Evolutionary conservation across 2,329 filamentous ascomycete genomes (phyloP), one percentile per base, ranked within the genome.

Genomic region (Coniella vitis): DNA sequence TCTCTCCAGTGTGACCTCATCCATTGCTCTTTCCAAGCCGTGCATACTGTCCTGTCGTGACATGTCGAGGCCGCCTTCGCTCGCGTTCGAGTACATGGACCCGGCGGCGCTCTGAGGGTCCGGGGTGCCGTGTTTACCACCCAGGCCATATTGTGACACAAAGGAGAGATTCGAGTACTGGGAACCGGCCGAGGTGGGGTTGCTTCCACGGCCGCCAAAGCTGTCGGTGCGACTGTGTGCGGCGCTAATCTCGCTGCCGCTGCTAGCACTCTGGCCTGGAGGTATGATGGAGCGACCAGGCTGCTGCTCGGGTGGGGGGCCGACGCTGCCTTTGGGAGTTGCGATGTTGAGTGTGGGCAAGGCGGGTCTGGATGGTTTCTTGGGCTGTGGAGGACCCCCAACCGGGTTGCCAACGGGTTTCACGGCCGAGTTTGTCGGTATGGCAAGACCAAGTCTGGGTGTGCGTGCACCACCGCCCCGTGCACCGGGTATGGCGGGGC

Each of bases 91-190:
- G 64, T 90, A 89, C 54, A 90, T 76, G 4, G 87, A 91, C 39
- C 86, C 87, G 46, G 91, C 91, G 1, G 90, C 90, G 8, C 90
- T 95, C 34, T 88, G 84, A 0, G 91, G 90, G 61, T 96, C 90
- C 2, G 86, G 84, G 1, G 84, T 88, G 50, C 84, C 78, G 57
- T 83, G 74, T 65, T 82, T 75, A 56, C 76, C 78, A 35, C 83
- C 81, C 57, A 90, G 86, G 34, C 79, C 80, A 63, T 80, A 84
- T 53, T 83, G 79, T 42, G 78, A 83, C 35, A 87, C 86, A 64
- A 95, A 91, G 4, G 87, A 91, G 31, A 93, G 71, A 7, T 84
- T 81, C 2, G 88, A 93, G 62, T 87, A 93, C 56, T 89, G 87
- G 9, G 89, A 93, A n/a, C 86, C 87, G 14, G 90, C 90, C 17